phyloP scores from a whole-genome alignment of 805 yeast species.

The Saccharomyces kudriavzevii region DNA sequence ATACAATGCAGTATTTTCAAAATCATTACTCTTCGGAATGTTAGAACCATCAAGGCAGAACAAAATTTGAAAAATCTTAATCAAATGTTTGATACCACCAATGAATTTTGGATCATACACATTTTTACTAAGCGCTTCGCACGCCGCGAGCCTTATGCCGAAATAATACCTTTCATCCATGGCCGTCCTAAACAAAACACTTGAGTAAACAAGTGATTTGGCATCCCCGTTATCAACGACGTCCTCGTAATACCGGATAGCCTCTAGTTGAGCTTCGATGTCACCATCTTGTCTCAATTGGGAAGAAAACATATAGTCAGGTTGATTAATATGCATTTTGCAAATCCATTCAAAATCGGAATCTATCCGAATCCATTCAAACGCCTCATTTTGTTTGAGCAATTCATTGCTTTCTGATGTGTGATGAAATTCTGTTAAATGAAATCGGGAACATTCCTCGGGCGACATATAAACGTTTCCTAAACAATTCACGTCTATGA shows the following conservation, averaged over 20 bases:
- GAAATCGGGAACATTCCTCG: constrained; percentile 63
- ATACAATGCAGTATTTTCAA: constrained; percentile 59
- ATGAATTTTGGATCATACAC: constrained; percentile 37
- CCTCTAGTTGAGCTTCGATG: constrained; percentile 89
- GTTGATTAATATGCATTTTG: constrained; percentile 69
- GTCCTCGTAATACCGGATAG: constrained; percentile 63
- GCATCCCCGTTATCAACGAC: constrained; percentile 34
- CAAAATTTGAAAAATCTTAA: constrained; percentile 57
- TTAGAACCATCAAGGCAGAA: constrained; percentile 63
- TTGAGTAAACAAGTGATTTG: constrained; percentile 60
- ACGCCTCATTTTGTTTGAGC: constrained; percentile 59
- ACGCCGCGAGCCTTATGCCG: constrained; percentile 85
- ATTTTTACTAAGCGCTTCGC: constrained; percentile 61
- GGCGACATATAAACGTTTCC: constrained; percentile 70
- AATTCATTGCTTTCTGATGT: constrained; percentile 31
- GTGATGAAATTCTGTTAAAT: constrained; percentile 58
- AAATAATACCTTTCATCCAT: constrained; percentile 81
- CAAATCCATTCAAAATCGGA: constrained; percentile 98
- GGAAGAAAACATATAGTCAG: constrained; percentile 90
- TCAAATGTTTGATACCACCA: constrained; percentile 61
- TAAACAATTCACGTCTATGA: constrained; percentile 20
- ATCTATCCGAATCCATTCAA: constrained; percentile 97
- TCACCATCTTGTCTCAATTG: constrained; percentile 93
- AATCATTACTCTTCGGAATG: constrained; percentile 77
- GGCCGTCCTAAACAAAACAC: constrained; percentile 68